A percentile compares a stretch with the other conserved stretches of the same genome.
Conservation (phyloP, 2,329 filamentous ascomycete species). For the Nannizziopsis arthrosporioides region DNA sequence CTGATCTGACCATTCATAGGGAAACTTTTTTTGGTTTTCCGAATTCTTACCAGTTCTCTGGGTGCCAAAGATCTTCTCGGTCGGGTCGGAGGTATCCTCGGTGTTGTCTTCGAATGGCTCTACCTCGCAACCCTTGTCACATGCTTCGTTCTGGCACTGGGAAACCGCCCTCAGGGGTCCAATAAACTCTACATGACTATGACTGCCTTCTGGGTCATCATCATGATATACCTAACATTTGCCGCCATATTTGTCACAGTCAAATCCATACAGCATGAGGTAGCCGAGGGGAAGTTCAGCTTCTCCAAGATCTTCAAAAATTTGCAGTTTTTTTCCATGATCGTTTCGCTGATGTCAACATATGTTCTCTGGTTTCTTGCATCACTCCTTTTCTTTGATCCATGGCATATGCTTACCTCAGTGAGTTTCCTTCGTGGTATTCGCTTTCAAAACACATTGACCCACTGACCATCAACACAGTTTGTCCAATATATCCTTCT, state of each 20-base stretch:
- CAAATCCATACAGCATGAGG: constrained; percentile 63
- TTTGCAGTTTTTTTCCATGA: constrained; percentile 79
- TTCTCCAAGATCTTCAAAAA: constrained; percentile 70
- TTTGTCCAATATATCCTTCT: constrained; percentile 90
- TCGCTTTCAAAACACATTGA: background rate
- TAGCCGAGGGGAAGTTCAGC: constrained; percentile 52
- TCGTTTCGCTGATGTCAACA: constrained; percentile 82
- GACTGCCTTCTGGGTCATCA: constrained; percentile 95
- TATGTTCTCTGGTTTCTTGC: constrained; percentile 88
- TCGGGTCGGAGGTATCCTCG: constrained; percentile 63
- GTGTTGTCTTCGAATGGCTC: constrained; percentile 88
- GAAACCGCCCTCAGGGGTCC: constrained; percentile 87
- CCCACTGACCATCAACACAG: constrained; percentile 23
- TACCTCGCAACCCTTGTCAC: constrained; percentile 86
- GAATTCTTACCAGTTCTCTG: constrained; percentile 82
- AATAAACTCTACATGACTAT: constrained; percentile 91
- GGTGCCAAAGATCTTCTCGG: constrained; percentile 59
- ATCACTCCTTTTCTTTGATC: constrained; percentile 89
- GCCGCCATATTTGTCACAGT: constrained; percentile 92
- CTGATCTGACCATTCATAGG: constrained; percentile 28
- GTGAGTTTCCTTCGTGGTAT: constrained; percentile 25
- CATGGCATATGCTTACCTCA: constrained; percentile 97
- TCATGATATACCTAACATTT: constrained; percentile 93
- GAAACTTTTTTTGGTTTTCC: constrained; percentile 99
- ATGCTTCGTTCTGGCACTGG: constrained; percentile 88